Conservation (phyloP, 2,329 filamentous ascomycete species). For the Botrytis byssoidea region DNA sequence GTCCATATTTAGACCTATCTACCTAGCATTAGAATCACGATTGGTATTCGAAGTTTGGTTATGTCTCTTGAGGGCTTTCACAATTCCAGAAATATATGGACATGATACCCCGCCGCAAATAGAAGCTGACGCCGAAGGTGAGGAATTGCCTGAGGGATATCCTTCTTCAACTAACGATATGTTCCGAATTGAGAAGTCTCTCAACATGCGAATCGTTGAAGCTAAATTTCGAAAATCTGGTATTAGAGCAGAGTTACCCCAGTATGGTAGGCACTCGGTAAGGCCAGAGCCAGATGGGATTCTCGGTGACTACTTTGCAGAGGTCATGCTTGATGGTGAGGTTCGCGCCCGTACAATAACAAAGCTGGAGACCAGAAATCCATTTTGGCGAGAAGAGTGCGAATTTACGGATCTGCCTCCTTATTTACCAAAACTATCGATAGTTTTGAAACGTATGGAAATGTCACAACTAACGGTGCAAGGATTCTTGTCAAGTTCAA, state of each 20-base stretch:
- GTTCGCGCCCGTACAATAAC: constrained; percentile 72
- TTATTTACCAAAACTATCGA: constrained; percentile 64
- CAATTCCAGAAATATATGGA: constrained; percentile 84
- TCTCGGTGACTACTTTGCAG: constrained; percentile 71
- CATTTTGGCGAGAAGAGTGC: constrained; percentile 78
- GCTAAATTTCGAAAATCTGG: constrained; percentile 50
- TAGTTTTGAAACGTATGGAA: constrained; percentile 68
- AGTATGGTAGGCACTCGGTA: constrained; percentile 28
- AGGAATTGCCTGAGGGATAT: constrained; percentile 13
- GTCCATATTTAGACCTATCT: constrained; percentile 81
- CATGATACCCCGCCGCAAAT: constrained; percentile 26
- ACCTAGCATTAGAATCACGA: constrained; percentile 80
- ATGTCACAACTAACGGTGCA: constrained; percentile 27
- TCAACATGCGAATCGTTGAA: constrained; percentile 59
- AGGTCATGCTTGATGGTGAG: constrained; percentile 77
- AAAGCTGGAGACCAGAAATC: constrained; percentile 68
- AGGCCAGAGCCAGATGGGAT: constrained; percentile 46
- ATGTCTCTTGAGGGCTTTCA: constrained; percentile 84
- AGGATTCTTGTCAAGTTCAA: constrained; percentile 37
- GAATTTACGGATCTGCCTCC: constrained; percentile 73
- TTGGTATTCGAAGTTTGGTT: constrained; percentile 98
- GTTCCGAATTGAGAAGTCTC: constrained; percentile 62
- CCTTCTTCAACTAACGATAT: constrained; percentile 45
- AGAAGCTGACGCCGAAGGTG: constrained; percentile 26
- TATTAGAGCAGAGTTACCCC: constrained; percentile 37